Evolutionary conservation across 257 asterid genomes (phyloP), one percentile per base, ranked within the genome.

Genomic region (Sherardia arvensis): DNA sequence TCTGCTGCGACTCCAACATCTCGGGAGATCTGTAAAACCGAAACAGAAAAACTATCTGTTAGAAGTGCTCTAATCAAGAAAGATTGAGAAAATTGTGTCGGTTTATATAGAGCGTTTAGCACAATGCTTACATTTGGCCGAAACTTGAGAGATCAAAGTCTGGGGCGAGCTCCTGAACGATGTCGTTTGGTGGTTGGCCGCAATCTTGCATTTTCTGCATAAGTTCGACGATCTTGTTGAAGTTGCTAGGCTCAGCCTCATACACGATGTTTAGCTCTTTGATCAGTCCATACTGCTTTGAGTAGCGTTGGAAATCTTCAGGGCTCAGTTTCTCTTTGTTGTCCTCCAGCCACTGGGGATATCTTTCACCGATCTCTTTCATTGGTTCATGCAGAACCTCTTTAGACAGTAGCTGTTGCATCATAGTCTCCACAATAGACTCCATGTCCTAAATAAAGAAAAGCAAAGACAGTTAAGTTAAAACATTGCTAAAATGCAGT

Each of bases 201-300:
- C 97, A 93, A 61, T 87, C 97, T 79, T 93, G 96, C 97, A 93
- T 93, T 77, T 93, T 93, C 86, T 93, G 97, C 96, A 93, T 93
- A 62, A 93, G 90, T 81, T 93, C 97, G 40, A 87, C 92, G 53
- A 93, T 82, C 87, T 87, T 93, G 86, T 77, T 87, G 95, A 86
- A 90, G 84, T 93, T 87, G 22, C 75, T 75, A 2, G 96, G 95
- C 70, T 87, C 97, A 9, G 80, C 72, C 66, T 84, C 97, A 72
- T 90, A 93, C 45, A 78, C 90, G 64, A 64, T 60, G 66, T 83
- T 90, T 59, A 93, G 80, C 49, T 87, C 87, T 72, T 73, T 86
- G 71, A 93, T 86, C 55, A 81, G 85, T 76, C 69, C 77, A 62
- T 87, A 77, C 73, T 93, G 96, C 65, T 54, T 78, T 33, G 77